Evolutionary conservation across 129 eudicot genomes (phyloP).

Genomic region (Sambucus nigra): DNA sequence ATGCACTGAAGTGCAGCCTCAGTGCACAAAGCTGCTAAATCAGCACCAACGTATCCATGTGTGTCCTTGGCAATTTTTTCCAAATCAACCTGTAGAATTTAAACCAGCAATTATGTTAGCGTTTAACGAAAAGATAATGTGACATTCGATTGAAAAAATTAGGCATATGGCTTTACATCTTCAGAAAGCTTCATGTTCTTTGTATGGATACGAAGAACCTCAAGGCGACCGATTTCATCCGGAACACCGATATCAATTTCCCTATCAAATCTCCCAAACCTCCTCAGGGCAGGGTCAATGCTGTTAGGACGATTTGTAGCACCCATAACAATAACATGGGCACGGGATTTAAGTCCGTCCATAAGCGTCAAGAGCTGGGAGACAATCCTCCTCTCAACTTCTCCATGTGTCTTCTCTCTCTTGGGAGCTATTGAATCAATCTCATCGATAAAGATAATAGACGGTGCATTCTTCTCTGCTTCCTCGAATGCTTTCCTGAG

Average conservation of each 20-base stretch:
- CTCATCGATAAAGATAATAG: conserved; percentile 83
- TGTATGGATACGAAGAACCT: conserved; percentile 89
- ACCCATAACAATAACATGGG: conserved; percentile 95
- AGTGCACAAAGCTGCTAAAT: conserved; percentile 88
- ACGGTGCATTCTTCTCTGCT: conserved; percentile 90
- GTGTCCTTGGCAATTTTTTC: conserved; percentile 84
- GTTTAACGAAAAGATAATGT: no score
- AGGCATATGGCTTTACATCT: conserved; percentile 27
- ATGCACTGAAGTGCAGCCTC: conserved; percentile 97
- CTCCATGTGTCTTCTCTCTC: conserved; percentile 86
- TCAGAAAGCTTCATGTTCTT: conserved; percentile 96
- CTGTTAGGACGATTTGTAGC: conserved; percentile 97
- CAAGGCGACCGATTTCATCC: conserved; percentile 90
- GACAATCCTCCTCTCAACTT: conserved; percentile 93
- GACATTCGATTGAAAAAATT: no score
- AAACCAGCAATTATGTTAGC: neutral
- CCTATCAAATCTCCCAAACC: conserved; percentile 91
- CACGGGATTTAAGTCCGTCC: conserved; percentile 92
- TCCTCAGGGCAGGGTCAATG: conserved; percentile 88
- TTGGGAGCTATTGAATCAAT: conserved; percentile 96
- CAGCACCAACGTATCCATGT: conserved; percentile 96
- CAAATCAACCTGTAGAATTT: conserved; percentile 50
- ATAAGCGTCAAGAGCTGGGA: conserved; percentile 88
- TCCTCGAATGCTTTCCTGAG: conserved; percentile 93
- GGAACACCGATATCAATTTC: conserved; percentile 97